A percentile compares a stretch with the other conserved stretches of the same genome.
These are phyloP conservation scores for Candida awuae DNA, from an alignment of 805 yeast genomes.

Conservation along the genomic window DNA sequence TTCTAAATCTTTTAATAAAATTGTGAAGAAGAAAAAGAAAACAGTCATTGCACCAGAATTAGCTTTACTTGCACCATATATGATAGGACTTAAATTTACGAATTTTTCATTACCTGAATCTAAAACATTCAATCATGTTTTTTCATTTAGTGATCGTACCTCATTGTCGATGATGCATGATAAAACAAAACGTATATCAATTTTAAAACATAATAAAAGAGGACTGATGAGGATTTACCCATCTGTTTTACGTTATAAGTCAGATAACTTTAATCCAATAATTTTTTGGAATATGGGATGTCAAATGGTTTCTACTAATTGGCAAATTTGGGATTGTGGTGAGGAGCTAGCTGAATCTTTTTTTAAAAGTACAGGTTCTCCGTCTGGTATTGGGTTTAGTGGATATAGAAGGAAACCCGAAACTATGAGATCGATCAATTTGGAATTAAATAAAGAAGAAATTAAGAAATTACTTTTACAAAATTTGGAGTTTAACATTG, in stretches of 20 bases:
- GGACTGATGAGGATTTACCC: slow-evolving; percentile 85
- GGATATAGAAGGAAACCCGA: slow-evolving; percentile 82
- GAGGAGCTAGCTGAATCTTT: slow-evolving; percentile 82
- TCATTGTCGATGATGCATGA: slow-evolving; percentile 60
- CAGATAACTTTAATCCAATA: slow-evolving; percentile 77
- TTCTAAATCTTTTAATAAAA: slow-evolving; percentile 15
- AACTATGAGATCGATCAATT: slow-evolving; percentile 15
- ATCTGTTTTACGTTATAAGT: slow-evolving; percentile 62
- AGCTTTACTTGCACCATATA: slow-evolving; percentile 58
- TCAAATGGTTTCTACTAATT: slow-evolving; percentile 94
- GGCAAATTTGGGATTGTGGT: slow-evolving; percentile 90
- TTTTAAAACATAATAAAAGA: slow-evolving; percentile 68
- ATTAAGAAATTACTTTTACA: not conserved
- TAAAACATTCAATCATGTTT: slow-evolving; percentile 70
- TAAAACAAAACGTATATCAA: slow-evolving; percentile 40
- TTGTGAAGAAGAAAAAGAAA: slow-evolving; percentile 14
- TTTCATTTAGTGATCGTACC: slow-evolving; percentile 75
- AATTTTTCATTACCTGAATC: slow-evolving; percentile 85
- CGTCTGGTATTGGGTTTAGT: slow-evolving; percentile 27
- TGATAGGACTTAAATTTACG: slow-evolving; percentile 68
- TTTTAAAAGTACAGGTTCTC: slow-evolving; percentile 44
- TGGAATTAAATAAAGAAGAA: not conserved
- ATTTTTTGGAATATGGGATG: slow-evolving; percentile 77
- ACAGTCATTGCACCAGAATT: slow-evolving; percentile 35
- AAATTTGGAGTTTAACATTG: slow-evolving; percentile 10